Percentiles rank a stretch among this genome's conserved stretches.
Evolutionary conservation across 192 early-diverging fungal species (phyloP).

Genomic region (Coemansia pectinata): DNA sequence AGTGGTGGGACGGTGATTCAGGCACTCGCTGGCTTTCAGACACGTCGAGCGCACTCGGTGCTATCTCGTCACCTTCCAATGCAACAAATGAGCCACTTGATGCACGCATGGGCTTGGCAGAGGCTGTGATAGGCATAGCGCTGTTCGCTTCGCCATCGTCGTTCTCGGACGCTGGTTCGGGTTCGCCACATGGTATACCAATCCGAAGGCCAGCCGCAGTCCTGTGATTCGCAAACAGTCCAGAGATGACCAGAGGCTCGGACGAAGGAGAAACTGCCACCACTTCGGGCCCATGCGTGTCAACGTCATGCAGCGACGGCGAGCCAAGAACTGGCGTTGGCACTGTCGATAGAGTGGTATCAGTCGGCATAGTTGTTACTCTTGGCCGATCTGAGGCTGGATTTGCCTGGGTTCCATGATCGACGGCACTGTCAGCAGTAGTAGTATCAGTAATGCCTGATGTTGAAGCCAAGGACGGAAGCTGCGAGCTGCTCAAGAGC

Average conservation of each 20-base stretch:
- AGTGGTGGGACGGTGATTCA: neutral
- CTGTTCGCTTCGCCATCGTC: neutral
- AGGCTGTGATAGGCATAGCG: neutral
- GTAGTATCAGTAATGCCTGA: neutral
- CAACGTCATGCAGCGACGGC: neutral
- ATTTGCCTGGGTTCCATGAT: neutral
- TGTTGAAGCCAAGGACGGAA: neutral
- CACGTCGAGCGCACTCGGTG: neutral
- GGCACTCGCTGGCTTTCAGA: neutral
- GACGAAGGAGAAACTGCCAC: neutral
- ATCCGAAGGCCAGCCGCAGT: neutral
- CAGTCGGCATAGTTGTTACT: neutral
- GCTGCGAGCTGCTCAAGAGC: neutral
- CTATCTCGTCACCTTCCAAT: neutral
- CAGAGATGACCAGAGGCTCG: slow-evolving; percentile 1
- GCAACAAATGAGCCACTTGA: neutral
- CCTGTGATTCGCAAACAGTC: neutral
- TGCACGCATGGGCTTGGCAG: neutral
- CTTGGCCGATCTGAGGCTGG: neutral
- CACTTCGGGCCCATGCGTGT: neutral
- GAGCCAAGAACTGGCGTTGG: neutral
- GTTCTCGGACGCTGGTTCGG: neutral
- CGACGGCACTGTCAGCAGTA: neutral
- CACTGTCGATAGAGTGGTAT: neutral
- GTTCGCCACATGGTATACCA: neutral